Percentiles rank a stretch among this genome's conserved stretches.
These are phyloP conservation scores for Candida sp. DNA, from an alignment of 1,139 yeast species.

Conservation along the genomic window DNA sequence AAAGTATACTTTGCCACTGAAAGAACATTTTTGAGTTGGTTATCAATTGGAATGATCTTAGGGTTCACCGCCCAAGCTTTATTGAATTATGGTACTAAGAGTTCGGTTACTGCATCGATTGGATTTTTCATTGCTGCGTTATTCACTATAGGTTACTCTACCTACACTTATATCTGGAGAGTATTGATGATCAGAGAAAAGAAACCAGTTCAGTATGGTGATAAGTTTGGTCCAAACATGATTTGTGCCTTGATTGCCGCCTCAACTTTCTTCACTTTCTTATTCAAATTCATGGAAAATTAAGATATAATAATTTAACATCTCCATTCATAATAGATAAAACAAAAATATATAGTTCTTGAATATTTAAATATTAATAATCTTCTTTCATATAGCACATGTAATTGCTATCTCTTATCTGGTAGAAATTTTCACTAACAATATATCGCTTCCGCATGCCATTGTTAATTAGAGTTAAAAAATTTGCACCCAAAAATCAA, in stretches of 20 bases:
- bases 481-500: too few species aligned
- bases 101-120: conserved; percentile 77
- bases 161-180: conserved; percentile 75
- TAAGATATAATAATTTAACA: too few species aligned
- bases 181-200: conserved; percentile 79
- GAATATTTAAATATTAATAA: too few species aligned
- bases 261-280: conserved; percentile 70
- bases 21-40: conserved; percentile 76
- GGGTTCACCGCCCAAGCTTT: conserved; percentile 73
- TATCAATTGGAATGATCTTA: conserved; percentile 67
- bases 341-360: too few species aligned
- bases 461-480: too few species aligned
- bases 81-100: conserved; percentile 63
- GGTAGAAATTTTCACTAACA: too few species aligned
- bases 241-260: conserved; percentile 73
- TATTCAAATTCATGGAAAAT: conserved; percentile 45
- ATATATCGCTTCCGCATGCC: too few species aligned
- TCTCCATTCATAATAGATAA: too few species aligned
- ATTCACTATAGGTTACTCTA: conserved; percentile 69
- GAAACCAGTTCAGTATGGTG: conserved; percentile 83
- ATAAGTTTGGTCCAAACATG: conserved; percentile 81
- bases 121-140: conserved; percentile 88
- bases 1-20: conserved; percentile 84
- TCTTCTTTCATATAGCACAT: too few species aligned
- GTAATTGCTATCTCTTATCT: too few species aligned